Base-by-base conservation (phyloP, 805 yeast genomes). In the Lachancea dasiensis region DNA sequence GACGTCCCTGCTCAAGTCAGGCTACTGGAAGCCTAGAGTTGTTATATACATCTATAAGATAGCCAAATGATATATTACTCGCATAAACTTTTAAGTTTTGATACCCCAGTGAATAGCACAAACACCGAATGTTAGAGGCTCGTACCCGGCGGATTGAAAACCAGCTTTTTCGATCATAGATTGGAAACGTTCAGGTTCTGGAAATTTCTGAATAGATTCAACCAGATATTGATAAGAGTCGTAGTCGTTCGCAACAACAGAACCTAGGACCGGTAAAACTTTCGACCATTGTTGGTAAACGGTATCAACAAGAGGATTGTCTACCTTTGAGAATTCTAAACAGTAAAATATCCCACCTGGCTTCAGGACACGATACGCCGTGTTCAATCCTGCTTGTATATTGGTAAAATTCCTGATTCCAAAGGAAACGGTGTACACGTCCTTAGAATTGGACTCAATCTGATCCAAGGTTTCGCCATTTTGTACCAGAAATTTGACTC, bases 271-370 rank as follows among this genome's bases (percentile, higher is more conserved):
- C 16, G 98, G 98, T 48, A 92, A 71, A 34, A 83, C 65, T 40
- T 85, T 82, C 11, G 96, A 85, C 73, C 95, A 92, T 27, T 86
- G 80, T 57, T 83, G 86, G 69, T 92, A 92, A 19, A 79, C 63
- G 44, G 76, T 69, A 58, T 86, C 90, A 36, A 92, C 67, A 7
- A 79, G 55, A 20, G 82, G 79, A 60, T 86, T 85, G 34, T 82
- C 81, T 40, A 92, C 96, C 58, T 89, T 92, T 38, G 95, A 82
- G 56, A 92, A 92, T 61, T 92, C 98, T 42, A 92, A 70, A 63
- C 97, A 89, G 26, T 95, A 96, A 60, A 92, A 92, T 32, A 92
- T 84, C 53, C 98, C 98, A 54, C 98, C 98, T 9, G 97, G 97
- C 63, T 82, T 86, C 58, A 92, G 75, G 21, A 90, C 95, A 52